A percentile compares a stretch with the other conserved stretches of the same genome.
Evolutionary conservation across 1,284 basidiomycete genomes (phyloP).

Genomic region (Ceratobasidium sp.): DNA sequence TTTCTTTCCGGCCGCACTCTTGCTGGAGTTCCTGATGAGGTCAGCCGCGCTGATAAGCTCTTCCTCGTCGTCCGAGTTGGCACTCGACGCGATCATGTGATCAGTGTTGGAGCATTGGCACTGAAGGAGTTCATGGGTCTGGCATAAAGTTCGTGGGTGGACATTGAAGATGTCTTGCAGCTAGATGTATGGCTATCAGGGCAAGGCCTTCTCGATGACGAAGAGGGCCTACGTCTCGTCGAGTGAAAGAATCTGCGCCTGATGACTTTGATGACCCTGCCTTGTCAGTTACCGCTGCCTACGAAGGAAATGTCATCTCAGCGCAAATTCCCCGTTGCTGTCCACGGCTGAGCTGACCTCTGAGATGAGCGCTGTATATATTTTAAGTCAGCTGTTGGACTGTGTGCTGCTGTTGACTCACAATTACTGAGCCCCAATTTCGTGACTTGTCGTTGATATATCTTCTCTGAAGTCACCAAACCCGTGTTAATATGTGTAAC

Average conservation of each 20-base stretch:
- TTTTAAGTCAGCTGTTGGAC: conserved; percentile 35
- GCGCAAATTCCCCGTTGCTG: conserved; percentile 58
- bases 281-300: conserved; percentile 61
- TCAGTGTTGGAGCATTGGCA: conserved; percentile 69
- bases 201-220: conserved; percentile 39
- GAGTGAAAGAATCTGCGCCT: conserved; percentile 86
- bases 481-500: neutral
- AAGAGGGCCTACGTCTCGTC: conserved; percentile 73
- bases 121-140: conserved; percentile 89
- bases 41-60: conserved; percentile 48
- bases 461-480: conserved; percentile 68
- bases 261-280: conserved; percentile 58
- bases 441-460: conserved; percentile 93
- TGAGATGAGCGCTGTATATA: conserved; percentile 26
- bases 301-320: conserved; percentile 40
- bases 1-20: neutral
- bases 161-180: conserved; percentile 92
- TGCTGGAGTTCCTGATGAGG: conserved; percentile 51
- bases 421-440: conserved; percentile 91
- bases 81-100: conserved; percentile 49
- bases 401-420: conserved; percentile 58
- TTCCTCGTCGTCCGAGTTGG: conserved; percentile 51
- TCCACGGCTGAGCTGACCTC: conserved; percentile 10
- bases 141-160: conserved; percentile 81
- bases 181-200: conserved; percentile 58